Conservation (phyloP, 2,329 filamentous ascomycete genomes). For the Bimuria novae-zelandiae region DNA sequence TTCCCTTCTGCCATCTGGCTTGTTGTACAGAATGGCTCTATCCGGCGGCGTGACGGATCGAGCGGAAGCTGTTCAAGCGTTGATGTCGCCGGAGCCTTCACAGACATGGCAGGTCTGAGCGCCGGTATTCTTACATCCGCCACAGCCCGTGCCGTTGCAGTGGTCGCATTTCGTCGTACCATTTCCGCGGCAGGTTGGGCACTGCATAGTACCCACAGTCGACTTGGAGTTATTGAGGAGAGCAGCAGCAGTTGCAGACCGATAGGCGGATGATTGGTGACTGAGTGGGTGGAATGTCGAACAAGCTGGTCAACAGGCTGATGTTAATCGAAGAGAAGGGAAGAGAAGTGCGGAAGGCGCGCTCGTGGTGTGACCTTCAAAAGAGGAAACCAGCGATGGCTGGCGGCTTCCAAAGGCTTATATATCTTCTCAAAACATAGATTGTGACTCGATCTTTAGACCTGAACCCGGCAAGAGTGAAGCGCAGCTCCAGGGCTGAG, state of each 20-base stretch:
- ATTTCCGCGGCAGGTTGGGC: slow-evolving; percentile 40
- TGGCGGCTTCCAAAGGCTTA: slow-evolving; percentile 4
- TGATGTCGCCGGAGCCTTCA: slow-evolving; percentile 40
- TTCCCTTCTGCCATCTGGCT: slow-evolving; percentile 12
- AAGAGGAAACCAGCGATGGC: not conserved
- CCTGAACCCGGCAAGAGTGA: slow-evolving; percentile 3
- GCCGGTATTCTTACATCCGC: slow-evolving; percentile 35
- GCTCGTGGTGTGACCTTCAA: not conserved
- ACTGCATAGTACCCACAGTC: slow-evolving; percentile 32
- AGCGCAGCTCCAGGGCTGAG: slow-evolving; percentile 5
- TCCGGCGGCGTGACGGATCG: slow-evolving; percentile 7
- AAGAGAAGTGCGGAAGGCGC: slow-evolving; percentile 5
- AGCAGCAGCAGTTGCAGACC: not conserved
- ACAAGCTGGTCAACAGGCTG: slow-evolving; percentile 16
- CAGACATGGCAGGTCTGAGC: slow-evolving; percentile 36
- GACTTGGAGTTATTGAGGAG: slow-evolving; percentile 7
- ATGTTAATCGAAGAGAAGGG: not conserved
- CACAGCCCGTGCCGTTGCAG: slow-evolving; percentile 38
- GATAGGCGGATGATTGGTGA: slow-evolving; percentile 5
- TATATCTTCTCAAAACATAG: not conserved
- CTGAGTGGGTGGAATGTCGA: not conserved
- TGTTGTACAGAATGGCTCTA: slow-evolving; percentile 8
- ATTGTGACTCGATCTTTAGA: not conserved
- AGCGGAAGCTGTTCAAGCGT: slow-evolving; percentile 23
- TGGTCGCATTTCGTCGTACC: slow-evolving; percentile 39